These are phyloP conservation scores for Pichia heedii DNA, from an alignment of 805 yeast genomes.

Conservation along the genomic window DNA sequence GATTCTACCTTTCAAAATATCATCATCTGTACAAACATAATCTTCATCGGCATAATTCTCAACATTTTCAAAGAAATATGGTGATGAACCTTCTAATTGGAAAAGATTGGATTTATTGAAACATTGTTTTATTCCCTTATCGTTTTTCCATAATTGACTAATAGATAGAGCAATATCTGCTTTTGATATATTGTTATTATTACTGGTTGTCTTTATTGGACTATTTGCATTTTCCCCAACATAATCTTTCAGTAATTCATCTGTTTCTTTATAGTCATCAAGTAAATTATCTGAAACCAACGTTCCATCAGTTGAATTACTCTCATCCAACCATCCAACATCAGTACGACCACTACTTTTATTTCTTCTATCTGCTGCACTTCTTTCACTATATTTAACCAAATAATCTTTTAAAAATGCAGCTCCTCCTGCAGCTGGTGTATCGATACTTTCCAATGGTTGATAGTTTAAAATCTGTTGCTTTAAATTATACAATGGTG, in stretches of 20 bases:
- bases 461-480: conserved; percentile 46
- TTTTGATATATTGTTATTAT: conserved; percentile 22
- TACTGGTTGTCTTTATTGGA: conserved; percentile 2
- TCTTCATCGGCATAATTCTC: conserved; percentile 50
- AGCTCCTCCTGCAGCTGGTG: conserved; percentile 58
- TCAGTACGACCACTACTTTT: conserved; percentile 48
- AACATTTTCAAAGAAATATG: conserved; percentile 73
- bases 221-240: conserved; percentile 10
- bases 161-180: conserved; percentile 67
- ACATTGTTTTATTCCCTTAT: conserved; percentile 55
- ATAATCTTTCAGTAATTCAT: conserved; percentile 11
- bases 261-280: conserved; percentile 12
- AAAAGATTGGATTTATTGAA: conserved; percentile 60
- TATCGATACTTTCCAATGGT: conserved; percentile 53
- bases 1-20: conserved; percentile 82
- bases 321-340: conserved; percentile 24
- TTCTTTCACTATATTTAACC: conserved; percentile 47
- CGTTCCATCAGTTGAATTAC: conserved; percentile 5
- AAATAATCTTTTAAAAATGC: conserved; percentile 57
- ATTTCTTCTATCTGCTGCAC: conserved; percentile 40
- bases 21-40: conserved; percentile 70
- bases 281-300: conserved; percentile 4
- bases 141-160: conserved; percentile 56
- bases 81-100: conserved; percentile 77
- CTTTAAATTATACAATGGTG: conserved; percentile 38